Evolutionary conservation across 345 rosid genomes (phyloP).

Genomic region (Laguncularia racemosa): DNA sequence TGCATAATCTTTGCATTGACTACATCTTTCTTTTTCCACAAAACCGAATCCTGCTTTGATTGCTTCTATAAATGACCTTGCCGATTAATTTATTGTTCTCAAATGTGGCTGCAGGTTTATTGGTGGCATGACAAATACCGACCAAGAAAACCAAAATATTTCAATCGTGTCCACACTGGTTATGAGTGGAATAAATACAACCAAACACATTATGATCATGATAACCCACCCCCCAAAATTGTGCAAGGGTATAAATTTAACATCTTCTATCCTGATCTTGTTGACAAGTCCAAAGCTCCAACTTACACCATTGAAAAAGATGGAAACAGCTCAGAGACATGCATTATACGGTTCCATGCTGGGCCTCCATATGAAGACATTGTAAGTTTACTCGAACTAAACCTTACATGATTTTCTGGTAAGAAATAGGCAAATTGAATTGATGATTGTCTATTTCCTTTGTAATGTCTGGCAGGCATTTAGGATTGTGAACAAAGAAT

Average conservation of each 20-base stretch:
- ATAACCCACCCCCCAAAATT: slow-evolving; percentile 91
- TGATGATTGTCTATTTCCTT: not conserved
- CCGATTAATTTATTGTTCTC: not conserved
- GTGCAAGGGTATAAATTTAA: slow-evolving; percentile 95
- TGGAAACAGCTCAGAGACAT: slow-evolving; percentile 68
- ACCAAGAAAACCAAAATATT: slow-evolving; percentile 91
- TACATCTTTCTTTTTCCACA: too few species aligned
- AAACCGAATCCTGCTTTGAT: too few species aligned
- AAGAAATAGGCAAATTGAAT: not conserved
- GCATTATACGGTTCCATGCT: slow-evolving; percentile 89
- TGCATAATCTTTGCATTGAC: slow-evolving; percentile 7
- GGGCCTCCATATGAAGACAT: slow-evolving; percentile 94
- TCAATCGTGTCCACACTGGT: slow-evolving; percentile 97
- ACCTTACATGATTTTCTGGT: not conserved
- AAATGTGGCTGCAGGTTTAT: slow-evolving; percentile 45
- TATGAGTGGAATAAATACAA: slow-evolving; percentile 98
- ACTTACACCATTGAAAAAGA: slow-evolving; percentile 72
- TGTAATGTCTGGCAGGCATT: slow-evolving; percentile 53
- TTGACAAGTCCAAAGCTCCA: slow-evolving; percentile 83
- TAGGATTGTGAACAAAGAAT: slow-evolving; percentile 84
- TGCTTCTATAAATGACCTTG: not conserved
- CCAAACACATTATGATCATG: slow-evolving; percentile 91
- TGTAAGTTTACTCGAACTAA: slow-evolving; percentile 33
- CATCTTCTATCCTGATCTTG: slow-evolving; percentile 92
- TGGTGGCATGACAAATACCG: slow-evolving; percentile 99